phyloP scores from a whole-genome alignment of 83 land plant species.

The Picea abies region DNA sequence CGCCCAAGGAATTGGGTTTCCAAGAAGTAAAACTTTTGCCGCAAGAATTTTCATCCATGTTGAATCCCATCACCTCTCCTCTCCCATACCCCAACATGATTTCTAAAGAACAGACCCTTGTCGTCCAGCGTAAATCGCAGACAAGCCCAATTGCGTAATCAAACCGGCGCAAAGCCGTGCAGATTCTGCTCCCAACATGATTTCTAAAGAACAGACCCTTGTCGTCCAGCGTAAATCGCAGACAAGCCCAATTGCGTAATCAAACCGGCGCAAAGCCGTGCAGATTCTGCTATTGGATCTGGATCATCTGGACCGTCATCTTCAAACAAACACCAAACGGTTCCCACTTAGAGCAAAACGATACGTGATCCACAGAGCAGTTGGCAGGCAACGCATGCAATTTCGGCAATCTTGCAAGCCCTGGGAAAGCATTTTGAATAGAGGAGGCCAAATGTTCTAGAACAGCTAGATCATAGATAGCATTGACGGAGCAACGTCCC shows the following conservation, averaged over 20 bases:
- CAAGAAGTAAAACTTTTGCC: neutral
- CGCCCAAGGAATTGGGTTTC: conserved; percentile 2
- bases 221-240: conserved; percentile 4
- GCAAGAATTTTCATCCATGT: neutral
- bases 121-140: conserved; percentile 5
- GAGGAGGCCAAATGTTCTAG: neutral
- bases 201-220: neutral
- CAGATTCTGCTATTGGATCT: conserved; percentile 1
- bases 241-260: neutral
- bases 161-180: neutral
- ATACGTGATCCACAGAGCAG: neutral
- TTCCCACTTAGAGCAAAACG: neutral
- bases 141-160: neutral
- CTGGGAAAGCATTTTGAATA: neutral
- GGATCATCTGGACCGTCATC: neutral
- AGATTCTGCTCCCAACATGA: conserved; percentile 2
- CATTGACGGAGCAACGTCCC: conserved; percentile 14
- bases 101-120: neutral
- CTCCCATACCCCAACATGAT: neutral
- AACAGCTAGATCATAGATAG: neutral
- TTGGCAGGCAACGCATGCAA: neutral
- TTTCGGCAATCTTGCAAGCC: no score
- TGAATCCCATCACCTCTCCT: conserved; percentile 2
- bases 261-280: neutral
- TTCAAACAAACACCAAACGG: conserved; percentile 4